Conservation (phyloP, 305 asterid genomes). For the Lippia alba region DNA sequence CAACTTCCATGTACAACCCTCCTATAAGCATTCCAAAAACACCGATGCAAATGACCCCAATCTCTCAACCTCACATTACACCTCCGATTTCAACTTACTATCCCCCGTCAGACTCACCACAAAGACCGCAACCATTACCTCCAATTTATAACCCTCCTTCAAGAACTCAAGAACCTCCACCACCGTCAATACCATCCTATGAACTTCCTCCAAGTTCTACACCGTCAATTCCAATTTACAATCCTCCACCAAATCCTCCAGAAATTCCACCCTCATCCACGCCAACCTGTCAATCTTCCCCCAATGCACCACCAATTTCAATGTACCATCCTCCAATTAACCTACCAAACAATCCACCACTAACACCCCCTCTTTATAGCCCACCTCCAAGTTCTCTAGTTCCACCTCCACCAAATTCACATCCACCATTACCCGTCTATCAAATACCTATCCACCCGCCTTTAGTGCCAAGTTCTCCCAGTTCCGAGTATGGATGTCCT, state of each 20-base stretch:
- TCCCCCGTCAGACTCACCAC: background rate
- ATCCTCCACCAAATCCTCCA: background rate
- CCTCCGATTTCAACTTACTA: too few relatives aligned
- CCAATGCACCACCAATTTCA: background rate
- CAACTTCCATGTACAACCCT: background rate
- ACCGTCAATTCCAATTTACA: too few relatives aligned
- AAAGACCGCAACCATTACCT: background rate
- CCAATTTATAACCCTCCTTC: constrained; percentile 9
- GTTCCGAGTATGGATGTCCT: constrained; percentile 23
- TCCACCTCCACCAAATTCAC: background rate
- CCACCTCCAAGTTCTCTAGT: constrained; percentile 3
- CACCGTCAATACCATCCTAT: too few relatives aligned
- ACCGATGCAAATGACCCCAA: background rate
- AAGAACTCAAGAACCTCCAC: too few relatives aligned
- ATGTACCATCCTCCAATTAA: constrained; percentile 3
- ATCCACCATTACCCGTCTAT: background rate
- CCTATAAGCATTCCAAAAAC: background rate
- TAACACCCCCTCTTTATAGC: constrained; percentile 1
- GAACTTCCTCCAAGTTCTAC: too few relatives aligned
- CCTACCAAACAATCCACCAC: constrained; percentile 9
- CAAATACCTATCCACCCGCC: background rate
- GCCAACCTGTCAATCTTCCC: too few relatives aligned
- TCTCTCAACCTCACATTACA: too few relatives aligned
- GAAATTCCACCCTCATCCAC: background rate
- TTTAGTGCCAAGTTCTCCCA: background rate